These are phyloP conservation scores for Salpingoeca rosetta DNA, from an alignment of 78 protist genomes.

Conservation along the genomic window DNA sequence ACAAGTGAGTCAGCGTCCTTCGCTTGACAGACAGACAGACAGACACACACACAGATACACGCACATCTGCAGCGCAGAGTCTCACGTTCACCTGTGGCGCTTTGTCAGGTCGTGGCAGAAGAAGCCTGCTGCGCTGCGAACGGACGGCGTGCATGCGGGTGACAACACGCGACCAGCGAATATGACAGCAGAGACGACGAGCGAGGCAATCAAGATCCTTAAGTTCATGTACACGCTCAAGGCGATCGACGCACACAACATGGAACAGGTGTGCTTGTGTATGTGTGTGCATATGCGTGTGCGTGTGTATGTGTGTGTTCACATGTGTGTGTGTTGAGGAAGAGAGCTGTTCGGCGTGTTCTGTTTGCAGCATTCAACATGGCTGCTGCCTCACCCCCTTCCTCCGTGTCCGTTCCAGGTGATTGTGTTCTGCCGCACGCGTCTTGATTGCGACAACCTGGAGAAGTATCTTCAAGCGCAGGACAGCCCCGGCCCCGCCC, in stretches of 20 bases:
- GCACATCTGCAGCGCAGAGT: too few relatives aligned
- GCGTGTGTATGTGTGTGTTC: not conserved
- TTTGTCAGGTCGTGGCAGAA: too few relatives aligned
- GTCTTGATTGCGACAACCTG: conserved; percentile 66
- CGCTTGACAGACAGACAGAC: not conserved
- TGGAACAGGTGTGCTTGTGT: conserved; percentile 65
- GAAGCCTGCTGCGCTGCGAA: not conserved
- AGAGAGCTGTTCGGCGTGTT: not conserved
- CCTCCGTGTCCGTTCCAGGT: conserved; percentile 16
- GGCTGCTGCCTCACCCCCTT: not conserved
- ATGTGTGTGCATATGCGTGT: too few relatives aligned
- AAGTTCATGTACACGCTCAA: conserved; percentile 33
- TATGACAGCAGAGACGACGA: not conserved
- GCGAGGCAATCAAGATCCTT: conserved; percentile 52
- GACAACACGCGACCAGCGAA: not conserved
- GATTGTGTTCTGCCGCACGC: conserved; percentile 71
- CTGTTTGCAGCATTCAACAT: not conserved
- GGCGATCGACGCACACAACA: conserved; percentile 51
- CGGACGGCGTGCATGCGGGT: conserved; percentile 37
- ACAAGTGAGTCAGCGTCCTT: too few relatives aligned
- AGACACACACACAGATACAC: not conserved
- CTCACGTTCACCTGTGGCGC: too few relatives aligned
- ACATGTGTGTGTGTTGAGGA: not conserved
- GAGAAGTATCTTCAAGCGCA: conserved; percentile 19
- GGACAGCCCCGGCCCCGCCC: conserved; percentile 21